These are phyloP conservation scores for Torrubiellomyces zombiae DNA, from an alignment of 2,329 filamentous ascomycete genomes.

Conservation along the genomic window DNA sequence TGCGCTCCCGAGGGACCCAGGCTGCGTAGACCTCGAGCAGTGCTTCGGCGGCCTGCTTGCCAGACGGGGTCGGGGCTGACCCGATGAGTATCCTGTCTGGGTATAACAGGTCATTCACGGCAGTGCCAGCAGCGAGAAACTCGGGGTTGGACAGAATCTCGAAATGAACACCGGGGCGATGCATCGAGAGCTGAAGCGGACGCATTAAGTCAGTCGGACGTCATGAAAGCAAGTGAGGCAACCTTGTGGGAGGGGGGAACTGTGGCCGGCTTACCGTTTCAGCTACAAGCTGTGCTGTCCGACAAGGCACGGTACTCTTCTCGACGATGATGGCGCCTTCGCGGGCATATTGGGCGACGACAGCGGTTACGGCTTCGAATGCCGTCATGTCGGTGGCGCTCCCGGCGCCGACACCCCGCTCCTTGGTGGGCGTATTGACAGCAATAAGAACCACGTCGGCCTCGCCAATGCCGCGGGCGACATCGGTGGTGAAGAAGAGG, in stretches of 20 bases:
- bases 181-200: conserved; percentile 30
- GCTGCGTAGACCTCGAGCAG: conserved; percentile 50
- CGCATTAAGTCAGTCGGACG: conserved; percentile 1
- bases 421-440: conserved; percentile 69
- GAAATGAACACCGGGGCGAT: conserved; percentile 48
- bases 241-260: too few relatives aligned
- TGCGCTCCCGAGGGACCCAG: conserved; percentile 52
- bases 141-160: conserved; percentile 71
- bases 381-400: conserved; percentile 56
- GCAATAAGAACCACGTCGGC: conserved; percentile 61
- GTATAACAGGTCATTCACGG: conserved; percentile 50
- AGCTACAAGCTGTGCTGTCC: conserved; percentile 53
- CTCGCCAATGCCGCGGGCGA: conserved; percentile 41
- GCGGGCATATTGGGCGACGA: conserved; percentile 49
- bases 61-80: conserved; percentile 41
- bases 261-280: conserved; percentile 48
- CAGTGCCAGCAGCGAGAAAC: conserved; percentile 64
- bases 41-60: conserved; percentile 42
- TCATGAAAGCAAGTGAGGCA: too few relatives aligned
- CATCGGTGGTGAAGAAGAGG: conserved; percentile 56
- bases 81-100: conserved; percentile 66
- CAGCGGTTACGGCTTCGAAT: conserved; percentile 51
- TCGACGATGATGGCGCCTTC: conserved; percentile 60
- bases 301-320: conserved; percentile 66
- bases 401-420: conserved; percentile 50